Evolutionary conservation across 768 basidiomycete species (phyloP).

Genomic region (Astraeus odoratus): DNA sequence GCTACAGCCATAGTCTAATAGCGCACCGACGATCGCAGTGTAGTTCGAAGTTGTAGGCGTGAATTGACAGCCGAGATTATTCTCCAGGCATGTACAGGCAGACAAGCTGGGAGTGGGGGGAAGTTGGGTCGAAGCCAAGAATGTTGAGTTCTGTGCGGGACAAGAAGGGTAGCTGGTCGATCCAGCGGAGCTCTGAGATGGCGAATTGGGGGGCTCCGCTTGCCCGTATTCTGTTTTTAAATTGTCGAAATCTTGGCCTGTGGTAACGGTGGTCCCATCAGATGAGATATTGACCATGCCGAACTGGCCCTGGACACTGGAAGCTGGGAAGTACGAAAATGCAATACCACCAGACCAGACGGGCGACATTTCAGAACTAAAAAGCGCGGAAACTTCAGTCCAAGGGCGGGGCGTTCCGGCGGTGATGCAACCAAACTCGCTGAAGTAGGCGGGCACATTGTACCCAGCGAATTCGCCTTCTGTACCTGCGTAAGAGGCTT

Average conservation of each 20-base stretch:
- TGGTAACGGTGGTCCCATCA: constrained; percentile 60
- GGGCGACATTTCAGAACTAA: constrained; percentile 62
- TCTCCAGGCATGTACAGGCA: constrained; percentile 73
- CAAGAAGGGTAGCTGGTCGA: constrained; percentile 48
- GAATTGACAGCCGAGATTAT: constrained; percentile 66
- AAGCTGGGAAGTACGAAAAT: constrained; percentile 84
- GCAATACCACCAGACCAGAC: constrained; percentile 89
- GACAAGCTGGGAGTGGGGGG: constrained; percentile 80
- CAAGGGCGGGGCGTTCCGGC: constrained; percentile 55
- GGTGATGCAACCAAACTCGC: constrained; percentile 76
- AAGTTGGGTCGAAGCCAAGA: constrained; percentile 59
- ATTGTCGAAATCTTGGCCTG: constrained; percentile 59
- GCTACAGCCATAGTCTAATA: constrained; percentile 62
- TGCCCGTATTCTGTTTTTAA: constrained; percentile 56
- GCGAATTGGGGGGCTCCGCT: constrained; percentile 56
- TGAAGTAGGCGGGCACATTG: constrained; percentile 84
- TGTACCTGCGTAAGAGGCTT: constrained; percentile 47
- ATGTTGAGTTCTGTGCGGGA: constrained; percentile 50
- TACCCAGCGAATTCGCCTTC: constrained; percentile 52
- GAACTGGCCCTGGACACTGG: constrained; percentile 65
- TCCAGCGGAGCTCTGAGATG: constrained; percentile 49
- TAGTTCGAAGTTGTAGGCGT: constrained; percentile 57
- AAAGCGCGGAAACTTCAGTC: constrained; percentile 72
- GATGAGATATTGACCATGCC: constrained; percentile 77
- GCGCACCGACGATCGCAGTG: constrained; percentile 48